Conservation (phyloP, 768 basidiomycete species). For the Peribolospora kevripleyi region DNA sequence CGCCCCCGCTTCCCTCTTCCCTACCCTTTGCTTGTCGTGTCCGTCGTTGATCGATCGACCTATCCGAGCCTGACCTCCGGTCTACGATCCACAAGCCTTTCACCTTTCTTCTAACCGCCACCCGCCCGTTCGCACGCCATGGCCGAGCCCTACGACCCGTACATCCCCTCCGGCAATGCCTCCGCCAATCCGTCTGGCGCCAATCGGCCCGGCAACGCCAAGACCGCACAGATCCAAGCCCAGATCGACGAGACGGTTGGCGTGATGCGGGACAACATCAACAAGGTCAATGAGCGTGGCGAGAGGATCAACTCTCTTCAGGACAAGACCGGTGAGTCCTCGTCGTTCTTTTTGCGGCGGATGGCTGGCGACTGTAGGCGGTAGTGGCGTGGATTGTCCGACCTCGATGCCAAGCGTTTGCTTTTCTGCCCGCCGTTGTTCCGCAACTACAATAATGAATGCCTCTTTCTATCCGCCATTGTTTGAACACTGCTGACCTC, state of each 20-base stretch:
- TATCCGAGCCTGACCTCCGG: neutral
- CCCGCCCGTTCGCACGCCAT: slow-evolving; percentile 21
- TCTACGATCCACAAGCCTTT: neutral
- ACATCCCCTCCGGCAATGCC: slow-evolving; percentile 59
- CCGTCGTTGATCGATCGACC: no score
- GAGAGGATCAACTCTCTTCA: slow-evolving; percentile 81
- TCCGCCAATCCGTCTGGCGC: slow-evolving; percentile 29
- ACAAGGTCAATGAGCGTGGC: slow-evolving; percentile 80
- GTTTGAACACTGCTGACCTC: no score
- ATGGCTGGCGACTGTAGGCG: neutral
- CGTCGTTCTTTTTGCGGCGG: neutral
- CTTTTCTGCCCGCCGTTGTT: no score
- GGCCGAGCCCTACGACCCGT: slow-evolving; percentile 98
- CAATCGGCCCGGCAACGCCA: slow-evolving; percentile 30
- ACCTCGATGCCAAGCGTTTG: no score
- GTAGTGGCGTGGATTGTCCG: neutral
- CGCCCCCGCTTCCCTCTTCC: neutral
- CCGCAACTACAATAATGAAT: no score
- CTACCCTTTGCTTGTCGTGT: neutral
- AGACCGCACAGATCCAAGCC: slow-evolving; percentile 76
- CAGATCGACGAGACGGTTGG: slow-evolving; percentile 94
- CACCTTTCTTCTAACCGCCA: neutral
- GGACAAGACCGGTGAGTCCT: slow-evolving; percentile 77
- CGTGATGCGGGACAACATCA: slow-evolving; percentile 96
- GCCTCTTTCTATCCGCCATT: no score